Base-by-base conservation (phyloP, 2,329 filamentous ascomycete genomes). In the Talaromyces pinophilus region DNA sequence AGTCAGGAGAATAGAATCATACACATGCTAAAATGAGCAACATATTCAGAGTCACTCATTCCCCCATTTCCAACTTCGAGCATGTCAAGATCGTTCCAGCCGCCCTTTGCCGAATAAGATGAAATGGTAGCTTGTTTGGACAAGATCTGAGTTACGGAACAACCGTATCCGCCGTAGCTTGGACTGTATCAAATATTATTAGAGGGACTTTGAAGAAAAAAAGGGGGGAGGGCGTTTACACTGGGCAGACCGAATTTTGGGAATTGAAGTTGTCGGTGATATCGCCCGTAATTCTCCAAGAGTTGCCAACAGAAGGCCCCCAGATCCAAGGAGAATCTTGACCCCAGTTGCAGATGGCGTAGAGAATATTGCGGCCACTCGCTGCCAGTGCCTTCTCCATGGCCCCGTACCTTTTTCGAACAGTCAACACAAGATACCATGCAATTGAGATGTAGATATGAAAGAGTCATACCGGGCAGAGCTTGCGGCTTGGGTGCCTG, bases 271-370 rank as follows among this genome's bases (percentile, higher is more conserved):
- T 30, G 25, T 67, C 65, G 67, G 74, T 77, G 11, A 80, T 76
- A 67, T 80, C 78, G 4, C 78, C 78, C 1, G 77, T 72, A 19
- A 80, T 80, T 60, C 78, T 72, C 72, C 78, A 80, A 15, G 75
- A 78, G 60, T 79, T 78, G 3, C 74, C 73, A 38, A 77, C 71
- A 17, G 74, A 76, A 8, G 72, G 69, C 0, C 73, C 75, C 74
- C 75, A 79, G 10, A 35, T 38, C 38, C 54, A 42, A 17, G 67
- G 69, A 46, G 72, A 75, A 52, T 79, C 82, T n/a, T 77, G 72
- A 11, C 83, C 83, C 82, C 83, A 85, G 44, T 81, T 77, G 71
- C 83, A 85, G 42, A 85, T 73, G 44, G 74, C 79, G 71, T 82
- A 84, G 25, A 81, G 72, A n/a, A 85, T 84, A 0, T 77, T 74